Base-by-base conservation (phyloP, 371 early-diverging fungal species). In the Rhizopus sp. region DNA sequence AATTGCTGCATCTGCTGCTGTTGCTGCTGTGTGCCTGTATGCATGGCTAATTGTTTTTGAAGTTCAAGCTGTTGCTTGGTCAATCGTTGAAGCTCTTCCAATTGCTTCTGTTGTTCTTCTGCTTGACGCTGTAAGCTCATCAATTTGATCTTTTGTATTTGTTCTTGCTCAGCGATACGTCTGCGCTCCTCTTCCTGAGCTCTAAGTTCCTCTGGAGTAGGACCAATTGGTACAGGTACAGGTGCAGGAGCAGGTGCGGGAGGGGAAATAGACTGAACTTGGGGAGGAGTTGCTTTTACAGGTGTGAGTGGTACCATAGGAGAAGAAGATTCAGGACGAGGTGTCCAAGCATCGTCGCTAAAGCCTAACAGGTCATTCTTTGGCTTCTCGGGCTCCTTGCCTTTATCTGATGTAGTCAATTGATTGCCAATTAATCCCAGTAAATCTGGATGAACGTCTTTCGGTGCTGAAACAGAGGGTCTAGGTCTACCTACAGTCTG, bases 311-410 rank as follows among this genome's bases (percentile, higher is more conserved):
- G 35, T 7, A 34, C 53, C 5, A 61, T 33, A 15, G 58, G 50
- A 40, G 47, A 55, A 17, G 49, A 35, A 39, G 44, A 29, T 5
- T 37, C 57, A 1, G 59, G 37, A 46, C 74, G 74, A 46, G 70
- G 74, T 9, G 73, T 45, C 84, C 64, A 81, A 50, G 66, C 80
- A 65, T 84, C 84, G 53, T 84, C 84, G 32, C 78, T 78, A 49
- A 84, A 84, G 0, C 78, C 84, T 39, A 75, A 57, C 12, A 68
- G 45, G 35, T 71, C 65, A 30, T 59, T 49, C 40, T 59, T 57
- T 51, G 61, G 32, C 16, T 56, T 60, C 33, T 60, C 61, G n/a
- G 53, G 50, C 41, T 35, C 60, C 48, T 62, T 62, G 31, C 57
- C 53, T 23, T 62, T 57, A 40, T 74, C 61, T 4, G 69, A 12